A percentile compares a stretch with the other conserved stretches of the same genome.
These are phyloP conservation scores for Lachnellula occidentalis DNA, from an alignment of 2,329 filamentous ascomycete genomes.

Conservation along the genomic window DNA sequence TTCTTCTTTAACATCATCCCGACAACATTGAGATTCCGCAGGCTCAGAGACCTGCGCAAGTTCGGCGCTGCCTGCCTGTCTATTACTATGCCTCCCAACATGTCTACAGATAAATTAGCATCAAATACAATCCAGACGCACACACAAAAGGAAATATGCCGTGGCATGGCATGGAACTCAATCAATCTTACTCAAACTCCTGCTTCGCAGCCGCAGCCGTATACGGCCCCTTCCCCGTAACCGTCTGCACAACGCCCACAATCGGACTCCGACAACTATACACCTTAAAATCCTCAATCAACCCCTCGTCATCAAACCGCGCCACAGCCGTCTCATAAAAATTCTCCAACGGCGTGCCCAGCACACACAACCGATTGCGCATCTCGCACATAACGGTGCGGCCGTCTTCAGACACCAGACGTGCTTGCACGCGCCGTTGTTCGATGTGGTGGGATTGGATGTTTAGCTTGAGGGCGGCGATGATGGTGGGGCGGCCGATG, in stretches of 20 bases:
- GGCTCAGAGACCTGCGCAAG: not conserved
- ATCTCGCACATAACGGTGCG: not conserved
- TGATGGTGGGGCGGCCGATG: not conserved
- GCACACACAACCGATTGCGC: not conserved
- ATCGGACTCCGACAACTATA: constrained; percentile 4
- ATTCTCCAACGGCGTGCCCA: not conserved
- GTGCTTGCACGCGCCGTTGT: not conserved
- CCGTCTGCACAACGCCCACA: not conserved
- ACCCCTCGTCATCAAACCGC: not conserved
- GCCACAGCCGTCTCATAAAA: not conserved
- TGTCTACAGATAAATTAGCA: not conserved
- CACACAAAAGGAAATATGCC: not conserved
- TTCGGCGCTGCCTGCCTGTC: not conserved
- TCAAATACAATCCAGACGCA: not conserved
- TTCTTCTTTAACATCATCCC: not conserved
- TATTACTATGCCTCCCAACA: not conserved
- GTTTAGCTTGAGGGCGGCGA: not conserved
- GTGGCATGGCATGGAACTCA: not conserved
- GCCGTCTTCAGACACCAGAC: not conserved
- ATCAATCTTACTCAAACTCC: not conserved
- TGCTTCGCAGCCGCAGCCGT: not conserved
- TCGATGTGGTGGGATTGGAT: not conserved
- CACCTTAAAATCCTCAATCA: not conserved
- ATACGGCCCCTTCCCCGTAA: constrained; percentile 1
- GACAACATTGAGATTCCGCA: not conserved